phyloP scores from a whole-genome alignment of 2,329 filamentous ascomycete species.

The Dactylellina drechsleri region DNA sequence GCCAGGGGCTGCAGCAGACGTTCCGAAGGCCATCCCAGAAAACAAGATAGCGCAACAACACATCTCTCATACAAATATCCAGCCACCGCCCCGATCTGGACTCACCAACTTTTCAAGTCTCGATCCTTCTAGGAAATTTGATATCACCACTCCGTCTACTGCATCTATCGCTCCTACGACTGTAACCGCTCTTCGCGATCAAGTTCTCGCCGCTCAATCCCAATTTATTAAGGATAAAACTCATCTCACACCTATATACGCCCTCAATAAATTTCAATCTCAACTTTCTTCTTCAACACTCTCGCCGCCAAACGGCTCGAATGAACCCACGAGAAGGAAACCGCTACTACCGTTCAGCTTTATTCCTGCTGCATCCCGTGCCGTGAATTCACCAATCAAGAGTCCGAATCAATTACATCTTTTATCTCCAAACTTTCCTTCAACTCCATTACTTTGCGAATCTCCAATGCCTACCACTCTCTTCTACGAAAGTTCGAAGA shows the following conservation, averaged over 20 bases:
- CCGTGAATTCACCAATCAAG: constrained; percentile 29
- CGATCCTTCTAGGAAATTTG: constrained; percentile 36
- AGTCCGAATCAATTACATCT: constrained; percentile 21
- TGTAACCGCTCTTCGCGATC: constrained; percentile 34
- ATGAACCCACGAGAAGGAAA: constrained; percentile 54
- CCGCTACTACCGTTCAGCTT: constrained; percentile 54
- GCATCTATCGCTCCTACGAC: constrained; percentile 17
- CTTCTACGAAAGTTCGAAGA: constrained; percentile 52
- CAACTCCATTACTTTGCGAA: constrained; percentile 45
- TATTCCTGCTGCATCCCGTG: constrained; percentile 54
- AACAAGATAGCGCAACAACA: constrained; percentile 34
- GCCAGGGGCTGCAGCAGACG: constrained; percentile 35
- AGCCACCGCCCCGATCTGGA: constrained; percentile 37
- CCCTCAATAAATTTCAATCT: constrained; percentile 20
- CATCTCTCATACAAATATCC: constrained; percentile 40
- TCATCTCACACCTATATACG: constrained; percentile 38
- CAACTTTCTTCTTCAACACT: constrained; percentile 2
- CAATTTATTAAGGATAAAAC: constrained; percentile 45
- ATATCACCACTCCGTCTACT: constrained; percentile 4
- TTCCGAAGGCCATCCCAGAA: constrained; percentile 44
- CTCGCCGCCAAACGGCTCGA: constrained; percentile 50
- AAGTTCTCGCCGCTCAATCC: constrained; percentile 50
- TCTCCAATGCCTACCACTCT: constrained; percentile 53
- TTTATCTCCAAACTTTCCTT: constrained; percentile 25
- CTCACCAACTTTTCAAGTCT: constrained; percentile 21